Percentiles rank a stretch among this genome's conserved stretches.
Conservation (phyloP, 345 rosid genomes). For the Syzygium oleosum region DNA sequence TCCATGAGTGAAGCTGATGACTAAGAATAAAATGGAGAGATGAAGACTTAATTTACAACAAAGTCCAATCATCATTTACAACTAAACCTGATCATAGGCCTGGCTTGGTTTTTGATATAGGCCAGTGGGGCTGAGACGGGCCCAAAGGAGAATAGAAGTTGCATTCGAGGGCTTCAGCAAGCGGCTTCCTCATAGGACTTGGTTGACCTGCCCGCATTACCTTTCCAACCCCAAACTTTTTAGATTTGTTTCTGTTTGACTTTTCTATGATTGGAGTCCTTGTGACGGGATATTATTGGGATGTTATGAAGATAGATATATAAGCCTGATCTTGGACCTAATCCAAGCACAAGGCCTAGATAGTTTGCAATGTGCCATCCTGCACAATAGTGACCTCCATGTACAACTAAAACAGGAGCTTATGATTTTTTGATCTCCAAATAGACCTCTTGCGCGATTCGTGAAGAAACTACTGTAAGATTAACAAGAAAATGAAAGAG, state of each 20-base stretch:
- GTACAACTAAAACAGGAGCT: background rate
- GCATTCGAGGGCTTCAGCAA: background rate
- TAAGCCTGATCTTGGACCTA: background rate
- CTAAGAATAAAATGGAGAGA: background rate
- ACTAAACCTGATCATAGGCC: background rate
- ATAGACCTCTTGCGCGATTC: background rate
- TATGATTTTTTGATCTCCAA: background rate
- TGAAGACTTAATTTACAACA: background rate
- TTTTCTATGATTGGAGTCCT: background rate
- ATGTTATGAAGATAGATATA: background rate
- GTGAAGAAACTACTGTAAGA: background rate
- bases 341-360: background rate
- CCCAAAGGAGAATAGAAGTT: background rate
- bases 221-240: background rate
- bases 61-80: background rate
- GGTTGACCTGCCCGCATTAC: background rate
- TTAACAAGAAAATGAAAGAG: background rate
- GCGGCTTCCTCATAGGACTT: background rate
- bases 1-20: background rate
- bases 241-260: background rate
- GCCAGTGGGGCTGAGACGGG: background rate
- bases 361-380: background rate
- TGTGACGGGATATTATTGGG: background rate
- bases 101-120: background rate
- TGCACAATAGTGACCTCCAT: background rate